Evolutionary conservation across 2,329 filamentous ascomycete species (phyloP), one percentile per base, ranked within the genome.

Genomic region (Sporothrix schenckii): DNA sequence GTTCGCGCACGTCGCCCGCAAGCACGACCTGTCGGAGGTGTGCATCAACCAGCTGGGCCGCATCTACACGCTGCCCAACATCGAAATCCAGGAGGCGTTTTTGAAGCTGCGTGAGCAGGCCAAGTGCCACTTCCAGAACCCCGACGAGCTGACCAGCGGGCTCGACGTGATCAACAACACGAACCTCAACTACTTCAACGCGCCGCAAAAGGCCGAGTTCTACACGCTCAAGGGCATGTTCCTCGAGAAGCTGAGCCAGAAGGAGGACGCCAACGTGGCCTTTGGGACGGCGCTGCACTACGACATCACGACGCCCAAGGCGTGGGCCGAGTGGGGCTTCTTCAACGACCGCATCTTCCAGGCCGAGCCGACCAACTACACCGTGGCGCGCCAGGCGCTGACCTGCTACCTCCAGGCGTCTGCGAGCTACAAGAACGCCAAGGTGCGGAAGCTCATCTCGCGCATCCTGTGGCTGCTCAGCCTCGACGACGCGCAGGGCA

Each of bases 191-290:
- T 99, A 99, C 83, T 99, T 99, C 80, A 96, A 93, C 72, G 87
- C 91, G 3, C 91, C 94, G 77, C 95, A 99, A 79, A 99, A 99
- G 81, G 95, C 95, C 10, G 95, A 99, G 79, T 99, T 99, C 81
- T 99, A 97, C 83, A 99, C 95, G 0, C 87, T 99, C 69, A 99
- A 99, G 85, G 95, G 95, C 72, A 99, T 99, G 95, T 99, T 99
- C 84, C 83, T 98, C 58, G 95, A 96, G 78, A 97, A 97, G 80
- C 86, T 99, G 11, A 90, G 90, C 70, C 92, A 97, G 76, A 93
- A 93, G 78, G 91, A 92, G 3, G 95, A 99, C 72, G 94, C 95
- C 5, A 94, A 97, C 75, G 91, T 93, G 71, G 94, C 96, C 0
- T 99, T 97, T 78, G 95, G 95, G 66, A 96, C 94, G 66, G 96